Percentiles rank a stretch among this genome's conserved stretches.
Conservation (phyloP, 2,329 filamentous ascomycete species). For the Aspergillus sp. region DNA sequence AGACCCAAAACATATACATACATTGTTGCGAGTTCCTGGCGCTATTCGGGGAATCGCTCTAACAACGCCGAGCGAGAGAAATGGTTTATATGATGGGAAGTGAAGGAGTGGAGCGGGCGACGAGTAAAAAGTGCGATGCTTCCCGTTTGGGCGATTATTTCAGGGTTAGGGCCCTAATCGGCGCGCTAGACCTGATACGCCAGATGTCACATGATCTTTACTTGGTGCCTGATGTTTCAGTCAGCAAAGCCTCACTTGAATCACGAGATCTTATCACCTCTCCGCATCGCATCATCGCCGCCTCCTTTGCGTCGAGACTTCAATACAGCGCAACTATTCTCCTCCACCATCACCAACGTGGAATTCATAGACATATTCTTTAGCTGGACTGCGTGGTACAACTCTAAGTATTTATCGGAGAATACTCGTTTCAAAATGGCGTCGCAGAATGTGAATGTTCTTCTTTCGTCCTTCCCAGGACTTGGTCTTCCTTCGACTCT, state of each 20-base stretch:
- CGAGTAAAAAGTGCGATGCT: conserved; percentile 33
- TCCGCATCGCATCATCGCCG: conserved; percentile 6
- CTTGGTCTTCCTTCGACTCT: conserved; percentile 78
- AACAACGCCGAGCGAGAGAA: conserved; percentile 35
- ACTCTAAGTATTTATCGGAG: not conserved
- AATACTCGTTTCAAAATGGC: conserved; percentile 45
- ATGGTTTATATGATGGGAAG: conserved; percentile 28
- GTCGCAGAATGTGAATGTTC: conserved; percentile 64
- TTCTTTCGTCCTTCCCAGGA: conserved; percentile 80
- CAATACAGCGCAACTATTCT: not conserved
- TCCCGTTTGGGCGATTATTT: conserved; percentile 19
- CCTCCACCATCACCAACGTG: too few species aligned
- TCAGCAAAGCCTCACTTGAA: conserved; percentile 3
- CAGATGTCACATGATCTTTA: conserved; percentile 6
- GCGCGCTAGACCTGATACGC: conserved; percentile 3
- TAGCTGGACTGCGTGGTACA: too few species aligned
- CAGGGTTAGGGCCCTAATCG: conserved; percentile 29
- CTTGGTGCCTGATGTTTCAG: conserved; percentile 4
- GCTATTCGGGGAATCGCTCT: conserved; percentile 51
- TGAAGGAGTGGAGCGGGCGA: conserved; percentile 26
- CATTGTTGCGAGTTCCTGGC: conserved; percentile 52
- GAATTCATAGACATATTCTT: too few species aligned
- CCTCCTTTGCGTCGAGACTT: not conserved
- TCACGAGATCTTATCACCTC: conserved; percentile 12
- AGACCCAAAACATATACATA: conserved; percentile 19